Percentiles rank a stretch among this genome's conserved stretches.
Evolutionary conservation across 139 green algal species (phyloP).

Genomic region (Picocystis salinarum): DNA sequence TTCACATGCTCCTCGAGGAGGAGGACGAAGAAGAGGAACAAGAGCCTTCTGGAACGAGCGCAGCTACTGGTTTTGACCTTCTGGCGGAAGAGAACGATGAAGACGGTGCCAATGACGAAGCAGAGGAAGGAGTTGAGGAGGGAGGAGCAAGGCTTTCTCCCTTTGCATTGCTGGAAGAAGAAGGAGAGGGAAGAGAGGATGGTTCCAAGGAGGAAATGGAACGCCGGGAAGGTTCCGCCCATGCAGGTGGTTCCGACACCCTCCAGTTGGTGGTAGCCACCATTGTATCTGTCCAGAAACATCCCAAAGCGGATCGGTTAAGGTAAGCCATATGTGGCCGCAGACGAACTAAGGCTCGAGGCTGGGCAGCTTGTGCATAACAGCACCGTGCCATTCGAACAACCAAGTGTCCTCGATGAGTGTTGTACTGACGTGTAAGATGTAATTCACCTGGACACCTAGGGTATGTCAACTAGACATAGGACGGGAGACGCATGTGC

Average conservation of each 20-base stretch:
- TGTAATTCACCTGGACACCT: too few relatives aligned
- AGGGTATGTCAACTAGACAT: conserved; percentile 31
- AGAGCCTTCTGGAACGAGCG: conserved; percentile 1
- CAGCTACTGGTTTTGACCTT: neutral
- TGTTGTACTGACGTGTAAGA: too few relatives aligned
- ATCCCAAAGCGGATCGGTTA: conserved; percentile 46
- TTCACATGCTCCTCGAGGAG: conserved; percentile 13
- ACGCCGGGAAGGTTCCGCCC: neutral
- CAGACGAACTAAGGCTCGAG: too few relatives aligned
- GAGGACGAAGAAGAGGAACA: conserved; percentile 15
- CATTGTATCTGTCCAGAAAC: conserved; percentile 11
- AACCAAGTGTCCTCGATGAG: too few relatives aligned
- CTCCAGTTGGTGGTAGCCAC: neutral
- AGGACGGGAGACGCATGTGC: conserved; percentile 7
- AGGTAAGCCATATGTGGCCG: neutral
- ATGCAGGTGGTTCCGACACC: neutral
- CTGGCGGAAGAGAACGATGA: neutral
- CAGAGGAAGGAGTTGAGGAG: conserved; percentile 19
- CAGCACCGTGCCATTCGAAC: too few relatives aligned
- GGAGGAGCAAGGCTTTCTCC: conserved; percentile 16
- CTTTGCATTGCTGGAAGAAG: too few relatives aligned
- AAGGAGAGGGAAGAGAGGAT: conserved; percentile 17
- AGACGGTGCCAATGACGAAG: conserved; percentile 11
- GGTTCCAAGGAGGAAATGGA: neutral
- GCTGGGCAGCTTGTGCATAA: too few relatives aligned